Conservation (phyloP, 805 yeast genomes). For the Tetrapisispora iriomotensis region DNA sequence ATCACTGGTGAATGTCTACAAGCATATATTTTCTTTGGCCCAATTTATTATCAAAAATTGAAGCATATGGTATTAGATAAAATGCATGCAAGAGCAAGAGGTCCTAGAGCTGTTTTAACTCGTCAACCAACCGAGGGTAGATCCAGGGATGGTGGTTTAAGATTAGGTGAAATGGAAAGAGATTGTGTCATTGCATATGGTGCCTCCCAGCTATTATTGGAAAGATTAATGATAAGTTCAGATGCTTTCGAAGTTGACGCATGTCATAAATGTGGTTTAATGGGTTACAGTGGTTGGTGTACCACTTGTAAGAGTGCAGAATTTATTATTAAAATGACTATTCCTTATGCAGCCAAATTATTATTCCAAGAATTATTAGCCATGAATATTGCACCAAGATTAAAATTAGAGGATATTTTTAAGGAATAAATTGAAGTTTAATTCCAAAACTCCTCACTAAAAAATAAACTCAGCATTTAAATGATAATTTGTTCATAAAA, state of each 20-base stretch:
- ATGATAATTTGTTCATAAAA: too few species aligned
- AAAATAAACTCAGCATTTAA: too few species aligned
- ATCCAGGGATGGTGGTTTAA: conserved; percentile 96
- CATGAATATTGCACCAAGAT: conserved; percentile 98
- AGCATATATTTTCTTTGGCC: conserved; percentile 97
- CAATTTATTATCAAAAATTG: conserved; percentile 93
- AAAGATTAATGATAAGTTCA: conserved; percentile 90
- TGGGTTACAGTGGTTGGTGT: conserved; percentile 98
- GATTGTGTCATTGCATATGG: conserved; percentile 99
- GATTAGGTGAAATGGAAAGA: conserved; percentile 99
- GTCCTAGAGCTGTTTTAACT: conserved; percentile 95
- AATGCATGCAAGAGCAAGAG: conserved; percentile 99
- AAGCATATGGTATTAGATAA: conserved; percentile 98
- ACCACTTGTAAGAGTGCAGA: conserved; percentile 90
- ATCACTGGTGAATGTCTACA: conserved; percentile 95
- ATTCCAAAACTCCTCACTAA: neutral
- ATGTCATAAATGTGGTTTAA: conserved; percentile 86
- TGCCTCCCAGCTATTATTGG: conserved; percentile 87
- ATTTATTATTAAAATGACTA: conserved; percentile 81
- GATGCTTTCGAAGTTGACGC: conserved; percentile 97
- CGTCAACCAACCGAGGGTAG: conserved; percentile 99
- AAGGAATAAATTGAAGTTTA: conserved; percentile 31
- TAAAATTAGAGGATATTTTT: conserved; percentile 81
- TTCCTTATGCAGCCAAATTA: conserved; percentile 97
- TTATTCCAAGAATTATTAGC: conserved; percentile 93